Conservation (phyloP, 768 basidiomycete species). For the Amanita subjunquillea region DNA sequence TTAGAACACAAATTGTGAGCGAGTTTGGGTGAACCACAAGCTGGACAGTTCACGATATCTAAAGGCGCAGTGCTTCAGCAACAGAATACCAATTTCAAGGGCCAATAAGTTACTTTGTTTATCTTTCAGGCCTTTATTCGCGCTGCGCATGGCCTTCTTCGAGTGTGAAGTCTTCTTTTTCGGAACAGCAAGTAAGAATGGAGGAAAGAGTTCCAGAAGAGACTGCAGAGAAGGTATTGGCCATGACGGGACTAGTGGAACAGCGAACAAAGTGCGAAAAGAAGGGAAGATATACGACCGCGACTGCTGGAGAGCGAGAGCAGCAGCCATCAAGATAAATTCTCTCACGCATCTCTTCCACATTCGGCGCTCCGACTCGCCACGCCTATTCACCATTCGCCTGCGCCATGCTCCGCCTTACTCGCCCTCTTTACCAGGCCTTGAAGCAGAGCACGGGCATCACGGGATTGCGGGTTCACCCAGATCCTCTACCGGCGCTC, state of each 20-base stretch:
- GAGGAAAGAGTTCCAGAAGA: slow-evolving; percentile 67
- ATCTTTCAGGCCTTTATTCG: slow-evolving; percentile 92
- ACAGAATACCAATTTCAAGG: neutral
- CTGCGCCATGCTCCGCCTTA: slow-evolving; percentile 60
- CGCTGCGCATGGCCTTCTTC: slow-evolving; percentile 87
- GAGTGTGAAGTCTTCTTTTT: slow-evolving; percentile 93
- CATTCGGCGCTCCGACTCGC: slow-evolving; percentile 32
- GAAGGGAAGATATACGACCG: slow-evolving; percentile 9
- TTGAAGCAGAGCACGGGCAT: slow-evolving; percentile 80
- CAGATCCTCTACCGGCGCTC: slow-evolving; percentile 75
- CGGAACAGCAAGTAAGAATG: slow-evolving; percentile 85
- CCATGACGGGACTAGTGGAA: slow-evolving; percentile 20
- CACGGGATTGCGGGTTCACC: slow-evolving; percentile 75
- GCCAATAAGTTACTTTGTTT: slow-evolving; percentile 59
- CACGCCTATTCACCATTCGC: slow-evolving; percentile 12
- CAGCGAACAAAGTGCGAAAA: slow-evolving; percentile 9
- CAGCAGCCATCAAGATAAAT: slow-evolving; percentile 23
- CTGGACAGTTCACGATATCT: slow-evolving; percentile 91
- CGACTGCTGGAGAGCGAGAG: slow-evolving; percentile 16
- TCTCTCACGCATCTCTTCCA: slow-evolving; percentile 7
- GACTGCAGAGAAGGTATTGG: slow-evolving; percentile 30
- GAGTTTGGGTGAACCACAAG: slow-evolving; percentile 80
- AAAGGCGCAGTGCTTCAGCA: slow-evolving; percentile 4
- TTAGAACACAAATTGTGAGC: slow-evolving; percentile 79
- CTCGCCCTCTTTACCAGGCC: slow-evolving; percentile 58